Evolutionary conservation across 495 filamentous ascomycete species (phyloP).

Genomic region (Penicillium lividum): DNA sequence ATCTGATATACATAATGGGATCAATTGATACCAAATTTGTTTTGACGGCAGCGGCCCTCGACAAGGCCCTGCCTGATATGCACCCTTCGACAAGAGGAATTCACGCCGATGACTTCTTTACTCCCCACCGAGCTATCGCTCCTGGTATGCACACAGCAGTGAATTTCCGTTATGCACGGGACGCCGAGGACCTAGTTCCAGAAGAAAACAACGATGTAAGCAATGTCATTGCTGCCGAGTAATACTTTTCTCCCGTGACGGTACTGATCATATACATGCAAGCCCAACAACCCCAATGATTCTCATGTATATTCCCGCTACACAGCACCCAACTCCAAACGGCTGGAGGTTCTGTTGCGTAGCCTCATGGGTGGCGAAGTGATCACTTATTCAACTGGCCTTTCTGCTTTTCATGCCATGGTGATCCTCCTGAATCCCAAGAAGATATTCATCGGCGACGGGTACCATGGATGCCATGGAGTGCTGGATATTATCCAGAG

Average conservation of each 20-base stretch:
- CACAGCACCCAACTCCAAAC: slow-evolving; percentile 69
- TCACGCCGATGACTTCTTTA: slow-evolving; percentile 24
- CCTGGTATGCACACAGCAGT: slow-evolving; percentile 25
- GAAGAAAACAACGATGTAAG: slow-evolving; percentile 25
- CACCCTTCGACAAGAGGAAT: slow-evolving; percentile 20
- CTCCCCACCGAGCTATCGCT: slow-evolving; percentile 21
- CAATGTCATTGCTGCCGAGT: not conserved
- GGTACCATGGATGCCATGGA: slow-evolving; percentile 91
- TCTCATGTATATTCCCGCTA: slow-evolving; percentile 74
- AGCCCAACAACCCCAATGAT: slow-evolving; percentile 31
- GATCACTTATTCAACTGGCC: slow-evolving; percentile 78
- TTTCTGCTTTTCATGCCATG: slow-evolving; percentile 84
- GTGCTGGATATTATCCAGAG: slow-evolving; percentile 67
- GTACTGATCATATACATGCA: not conserved
- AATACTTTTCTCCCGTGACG: too few relatives aligned
- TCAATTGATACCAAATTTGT: slow-evolving; percentile 15
- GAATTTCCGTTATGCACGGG: slow-evolving; percentile 23
- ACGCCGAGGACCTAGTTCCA: slow-evolving; percentile 18
- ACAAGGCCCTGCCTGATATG: slow-evolving; percentile 18
- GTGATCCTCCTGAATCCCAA: slow-evolving; percentile 73
- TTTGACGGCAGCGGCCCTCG: slow-evolving; percentile 14
- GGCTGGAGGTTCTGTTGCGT: slow-evolving; percentile 75
- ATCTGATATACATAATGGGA: slow-evolving; percentile 8
- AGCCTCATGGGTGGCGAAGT: slow-evolving; percentile 66
- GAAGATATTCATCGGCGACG: slow-evolving; percentile 71